Evolutionary conservation across 164 flowering plant genomes (phyloP), one percentile per base, ranked within the genome.

Genomic region (Berberis vulgaris): DNA sequence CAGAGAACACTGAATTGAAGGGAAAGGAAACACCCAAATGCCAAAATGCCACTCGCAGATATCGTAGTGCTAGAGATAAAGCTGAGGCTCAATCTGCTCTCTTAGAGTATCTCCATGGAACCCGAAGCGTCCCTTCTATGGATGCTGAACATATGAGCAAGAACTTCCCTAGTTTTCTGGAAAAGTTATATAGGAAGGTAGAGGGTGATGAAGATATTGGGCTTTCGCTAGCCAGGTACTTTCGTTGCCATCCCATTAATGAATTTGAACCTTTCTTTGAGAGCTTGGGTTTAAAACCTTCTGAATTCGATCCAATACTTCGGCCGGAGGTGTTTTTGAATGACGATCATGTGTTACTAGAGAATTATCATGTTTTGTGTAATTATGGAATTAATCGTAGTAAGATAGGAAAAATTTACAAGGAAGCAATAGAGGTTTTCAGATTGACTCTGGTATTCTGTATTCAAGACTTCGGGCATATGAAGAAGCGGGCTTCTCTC

Each of bases 221-320:
- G 0, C 69, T 72, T n/a, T 69, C 82, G 1, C 41, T 87, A 12
- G 55, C 77, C 0, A 80, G 53, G 59, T 82, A 63, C 56, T 67
- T 87, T 41, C 64, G 84, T 0, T 88, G 76, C 67, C 57, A 84
- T 64, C 94, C 88, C 13, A 81, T 87, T 45, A 84, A 86, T 62
- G 87, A 84, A 68, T 84, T 79, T 57, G 87, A 86, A 49, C 86
- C 93, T 0, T 87, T 85, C 57, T 78, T 85, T 39, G 90, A 87
- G 75, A 87, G 88, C 54, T 64, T 87, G 68, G 90, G 90, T 54
- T 74, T 85, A 72, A 47, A n/a, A 26, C 85, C 80, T 1, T 69
- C 70, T 13, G 85, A 84, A 57, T 7, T 73, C 4, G 13, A 69
- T 0, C 13, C 74, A 1, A 47, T 79, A 57, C 83, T 85, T 61